Evolutionary conservation across 2,329 filamentous ascomycete genomes (phyloP), one percentile per base, ranked within the genome.

Genomic region (Fusarium floridanum): DNA sequence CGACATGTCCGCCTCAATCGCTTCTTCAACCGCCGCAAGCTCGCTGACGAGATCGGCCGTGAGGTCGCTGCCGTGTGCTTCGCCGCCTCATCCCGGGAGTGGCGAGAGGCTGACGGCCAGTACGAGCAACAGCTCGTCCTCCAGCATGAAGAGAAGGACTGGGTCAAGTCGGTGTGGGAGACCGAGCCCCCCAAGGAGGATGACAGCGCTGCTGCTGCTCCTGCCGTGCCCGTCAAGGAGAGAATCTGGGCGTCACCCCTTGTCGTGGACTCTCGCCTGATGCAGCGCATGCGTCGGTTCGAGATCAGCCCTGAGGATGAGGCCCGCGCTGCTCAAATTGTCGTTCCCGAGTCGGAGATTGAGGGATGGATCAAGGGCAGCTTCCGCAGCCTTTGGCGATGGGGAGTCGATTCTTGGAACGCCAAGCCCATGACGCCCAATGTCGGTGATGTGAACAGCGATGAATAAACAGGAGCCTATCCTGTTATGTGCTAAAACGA

Each of bases 11-110:
- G 97, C 70, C 88, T 98, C 70, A 93, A 93, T 80, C 93, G 97
- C 74, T 99, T 95, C 88, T 87, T 99, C 70, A 97, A 93, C 82
- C 92, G 93, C 71, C 93, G 97, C 64, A 85, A 90, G 72, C 88
- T 98, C n/a, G 96, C 96, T 73, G 96, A 99, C 80, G 88, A 92
- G 55, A 91, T 98, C 70, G 97, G 97, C 61, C 92, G 94, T 48
- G 91, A 98, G 74, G 95, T 97, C 20, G 96, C 96, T 1, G 93
- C 95, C 39, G 91, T 93, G 39, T 96, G 97, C 68, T 90, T 98
- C 41, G 91, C 87, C 65, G 90, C 86, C 64, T 84, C 86, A 7
- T 82, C 86, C 60, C 86, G 89, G 61, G 87, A 88, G 70, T 91
- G 84, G 83, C 84, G 82, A 59, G 82, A 86, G 39, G 81, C 80